Percentiles rank a stretch among this genome's conserved stretches.
Evolutionary conservation across 331 rosid genomes (phyloP).

Genomic region (Telfairia occidentalis): DNA sequence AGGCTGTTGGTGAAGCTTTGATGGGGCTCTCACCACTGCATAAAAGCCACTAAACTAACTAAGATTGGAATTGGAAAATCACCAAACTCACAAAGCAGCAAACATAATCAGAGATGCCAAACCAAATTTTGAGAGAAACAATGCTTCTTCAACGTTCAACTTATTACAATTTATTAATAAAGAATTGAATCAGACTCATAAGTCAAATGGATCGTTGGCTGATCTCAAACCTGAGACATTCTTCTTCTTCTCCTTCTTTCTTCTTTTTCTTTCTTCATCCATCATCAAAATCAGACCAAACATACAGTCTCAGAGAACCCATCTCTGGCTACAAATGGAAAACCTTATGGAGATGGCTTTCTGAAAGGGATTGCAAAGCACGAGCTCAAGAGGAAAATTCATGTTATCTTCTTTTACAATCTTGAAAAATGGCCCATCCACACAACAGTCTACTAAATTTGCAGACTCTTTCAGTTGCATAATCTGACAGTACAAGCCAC

Average conservation of each 20-base stretch:
- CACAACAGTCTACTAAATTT: background rate
- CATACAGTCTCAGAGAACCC: conserved; percentile 19
- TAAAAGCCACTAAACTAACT: conserved; percentile 32
- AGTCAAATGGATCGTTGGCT: conserved; percentile 18
- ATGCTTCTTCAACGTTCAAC: background rate
- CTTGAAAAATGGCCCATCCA: conserved; percentile 3
- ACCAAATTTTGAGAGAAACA: background rate
- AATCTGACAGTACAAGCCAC: conserved; percentile 79
- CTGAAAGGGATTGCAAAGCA: conserved; percentile 15
- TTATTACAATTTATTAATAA: conserved; percentile 17
- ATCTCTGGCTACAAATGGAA: conserved; percentile 16
- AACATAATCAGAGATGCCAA: background rate
- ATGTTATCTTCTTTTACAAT: background rate
- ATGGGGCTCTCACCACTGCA: conserved; percentile 49
- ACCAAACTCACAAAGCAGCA: conserved; percentile 9
- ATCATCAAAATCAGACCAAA: conserved; percentile 17
- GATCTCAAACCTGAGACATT: conserved; percentile 49
- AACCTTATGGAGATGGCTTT: background rate
- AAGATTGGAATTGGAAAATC: conserved; percentile 25
- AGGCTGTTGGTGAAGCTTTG: conserved; percentile 31
- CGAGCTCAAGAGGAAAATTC: conserved; percentile 15
- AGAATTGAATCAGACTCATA: conserved; percentile 24
- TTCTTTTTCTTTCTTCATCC: conserved; percentile 5
- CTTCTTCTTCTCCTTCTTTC: conserved; percentile 9
- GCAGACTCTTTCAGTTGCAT: conserved; percentile 35